Evolutionary conservation across 805 yeast genomes (phyloP).

Genomic region (Scheffersomyces stipitis): DNA sequence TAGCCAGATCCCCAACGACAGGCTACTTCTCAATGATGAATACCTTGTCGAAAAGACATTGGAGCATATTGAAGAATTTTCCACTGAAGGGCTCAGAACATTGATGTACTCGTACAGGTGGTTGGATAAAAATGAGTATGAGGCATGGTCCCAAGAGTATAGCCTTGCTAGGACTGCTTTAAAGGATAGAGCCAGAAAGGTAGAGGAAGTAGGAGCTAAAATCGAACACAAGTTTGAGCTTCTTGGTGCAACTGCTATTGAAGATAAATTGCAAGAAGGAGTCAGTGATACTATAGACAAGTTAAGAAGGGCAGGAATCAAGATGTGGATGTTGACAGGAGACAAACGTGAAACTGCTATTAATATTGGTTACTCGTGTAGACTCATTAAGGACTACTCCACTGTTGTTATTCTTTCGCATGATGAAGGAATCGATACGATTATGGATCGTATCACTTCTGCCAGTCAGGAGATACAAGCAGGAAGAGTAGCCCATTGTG

Average conservation of each 20-base stretch:
- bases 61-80: constrained; percentile 89
- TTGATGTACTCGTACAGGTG: constrained; percentile 79
- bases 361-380: constrained; percentile 93
- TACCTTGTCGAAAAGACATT: constrained; percentile 79
- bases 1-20: constrained; percentile 44
- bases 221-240: constrained; percentile 70
- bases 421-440: constrained; percentile 49
- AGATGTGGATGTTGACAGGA: constrained; percentile 98
- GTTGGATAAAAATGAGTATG: constrained; percentile 59
- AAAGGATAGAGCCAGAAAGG: constrained; percentile 59
- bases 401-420: constrained; percentile 72
- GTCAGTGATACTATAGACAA: constrained; percentile 94
- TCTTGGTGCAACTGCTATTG: constrained; percentile 94
- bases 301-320: constrained; percentile 88
- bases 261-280: constrained; percentile 95
- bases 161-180: constrained; percentile 76
- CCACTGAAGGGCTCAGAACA: constrained; percentile 93
- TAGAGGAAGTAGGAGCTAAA: constrained; percentile 70
- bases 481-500: constrained; percentile 88
- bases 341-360: constrained; percentile 98
- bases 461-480: constrained; percentile 70
- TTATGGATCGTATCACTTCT: constrained; percentile 69
- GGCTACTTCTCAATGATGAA: constrained; percentile 65
- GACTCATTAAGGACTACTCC: constrained; percentile 88
- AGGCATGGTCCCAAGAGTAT: constrained; percentile 65